phyloP scores from a whole-genome alignment of 371 early-diverging fungal genomes.

The Circinella umbellata region DNA sequence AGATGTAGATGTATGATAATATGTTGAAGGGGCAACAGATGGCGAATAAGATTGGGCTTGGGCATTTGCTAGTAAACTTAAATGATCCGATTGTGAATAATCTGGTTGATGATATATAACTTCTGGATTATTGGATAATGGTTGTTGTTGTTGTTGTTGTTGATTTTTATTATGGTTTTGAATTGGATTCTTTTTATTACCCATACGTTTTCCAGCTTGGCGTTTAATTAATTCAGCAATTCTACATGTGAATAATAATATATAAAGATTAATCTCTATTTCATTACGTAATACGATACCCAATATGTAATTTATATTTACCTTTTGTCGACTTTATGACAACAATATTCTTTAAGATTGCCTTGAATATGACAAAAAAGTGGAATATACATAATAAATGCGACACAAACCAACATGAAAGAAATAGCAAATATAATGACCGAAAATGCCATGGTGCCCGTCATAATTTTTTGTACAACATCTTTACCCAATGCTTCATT shows the following conservation, averaged over 20 bases:
- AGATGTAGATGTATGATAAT: background rate
- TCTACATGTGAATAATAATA: background rate
- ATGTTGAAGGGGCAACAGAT: background rate
- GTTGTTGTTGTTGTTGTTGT: conserved; percentile 2
- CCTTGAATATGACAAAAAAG: conserved; percentile 82
- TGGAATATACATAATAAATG: conserved; percentile 80
- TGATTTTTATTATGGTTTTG: conserved; percentile 8
- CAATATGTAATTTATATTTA: conserved; percentile 18
- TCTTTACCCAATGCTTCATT: conserved; percentile 30
- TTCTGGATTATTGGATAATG: conserved; percentile 17
- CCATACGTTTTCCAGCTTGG: conserved; percentile 25
- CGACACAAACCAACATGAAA: conserved; percentile 60
- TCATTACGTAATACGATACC: background rate
- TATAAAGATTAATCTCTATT: background rate
- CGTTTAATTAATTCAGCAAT: conserved; percentile 25
- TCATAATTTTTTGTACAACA: conserved; percentile 39
- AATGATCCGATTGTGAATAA: conserved; percentile 16
- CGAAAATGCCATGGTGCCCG: conserved; percentile 50
- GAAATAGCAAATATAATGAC: conserved; percentile 51
- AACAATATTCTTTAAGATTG: conserved; percentile 91
- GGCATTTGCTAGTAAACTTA: conserved; percentile 11
- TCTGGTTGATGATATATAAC: background rate
- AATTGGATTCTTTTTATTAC: conserved; percentile 11
- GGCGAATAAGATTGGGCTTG: conserved; percentile 18
- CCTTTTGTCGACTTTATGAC: conserved; percentile 90